phyloP scores from a whole-genome alignment of 495 filamentous ascomycete species.

The Xylaria intraflava region DNA sequence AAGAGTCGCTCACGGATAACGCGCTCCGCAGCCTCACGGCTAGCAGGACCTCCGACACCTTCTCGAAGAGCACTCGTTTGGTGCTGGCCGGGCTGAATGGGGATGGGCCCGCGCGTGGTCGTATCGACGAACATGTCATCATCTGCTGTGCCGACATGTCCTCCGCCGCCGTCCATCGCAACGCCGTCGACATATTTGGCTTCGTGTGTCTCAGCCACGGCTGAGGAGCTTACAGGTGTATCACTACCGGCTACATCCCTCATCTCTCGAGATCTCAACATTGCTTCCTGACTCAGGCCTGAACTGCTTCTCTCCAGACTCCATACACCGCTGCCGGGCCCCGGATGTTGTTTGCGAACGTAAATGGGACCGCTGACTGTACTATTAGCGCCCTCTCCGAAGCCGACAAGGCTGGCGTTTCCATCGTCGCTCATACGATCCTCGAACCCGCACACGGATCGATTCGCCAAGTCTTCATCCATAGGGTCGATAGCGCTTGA shows the following conservation, averaged over 20 bases:
- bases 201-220: slow-evolving; percentile 34
- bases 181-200: slow-evolving; percentile 43
- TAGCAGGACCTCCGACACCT: slow-evolving; percentile 22
- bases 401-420: slow-evolving; percentile 66
- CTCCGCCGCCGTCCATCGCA: slow-evolving; percentile 28
- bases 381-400: slow-evolving; percentile 80
- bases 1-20: slow-evolving; percentile 48
- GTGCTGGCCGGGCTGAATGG: slow-evolving; percentile 23
- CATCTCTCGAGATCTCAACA: slow-evolving; percentile 19
- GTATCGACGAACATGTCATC: slow-evolving; percentile 40
- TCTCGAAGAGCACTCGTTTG: slow-evolving; percentile 31
- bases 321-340: slow-evolving; percentile 23
- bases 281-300: slow-evolving; percentile 35
- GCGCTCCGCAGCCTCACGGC: slow-evolving; percentile 45
- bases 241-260: slow-evolving; percentile 25
- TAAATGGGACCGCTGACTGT: slow-evolving; percentile 69
- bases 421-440: slow-evolving; percentile 75
- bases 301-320: slow-evolving; percentile 37
- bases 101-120: slow-evolving; percentile 35
- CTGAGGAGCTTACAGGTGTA: slow-evolving; percentile 35
- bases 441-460: slow-evolving; percentile 56
- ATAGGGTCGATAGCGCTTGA: slow-evolving; percentile 32
- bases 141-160: slow-evolving; percentile 20
- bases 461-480: slow-evolving; percentile 38
- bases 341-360: slow-evolving; percentile 38